These are phyloP conservation scores for Pelargonium exstipulatum DNA, from an alignment of 441 rosid genomes.

Conservation along the genomic window DNA sequence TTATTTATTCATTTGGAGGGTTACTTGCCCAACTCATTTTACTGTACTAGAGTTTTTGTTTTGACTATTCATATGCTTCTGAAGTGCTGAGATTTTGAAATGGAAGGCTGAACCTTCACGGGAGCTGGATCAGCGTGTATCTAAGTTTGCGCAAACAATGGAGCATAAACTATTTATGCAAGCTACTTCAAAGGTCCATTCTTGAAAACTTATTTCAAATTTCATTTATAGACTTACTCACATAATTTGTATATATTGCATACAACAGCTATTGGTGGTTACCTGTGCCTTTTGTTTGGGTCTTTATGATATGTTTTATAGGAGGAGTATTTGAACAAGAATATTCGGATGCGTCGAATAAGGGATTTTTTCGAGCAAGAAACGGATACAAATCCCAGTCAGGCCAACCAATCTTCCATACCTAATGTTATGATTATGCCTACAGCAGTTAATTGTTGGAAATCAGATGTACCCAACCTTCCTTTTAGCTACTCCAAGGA, in stretches of 20 bases:
- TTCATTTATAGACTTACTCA: neutral
- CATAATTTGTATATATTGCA: neutral
- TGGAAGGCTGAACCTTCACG: slow-evolving; percentile 4
- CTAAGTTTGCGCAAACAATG: slow-evolving; percentile 12
- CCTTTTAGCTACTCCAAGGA: slow-evolving; percentile 14
- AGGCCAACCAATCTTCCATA: slow-evolving; percentile 19
- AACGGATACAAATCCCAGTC: slow-evolving; percentile 16
- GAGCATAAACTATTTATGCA: slow-evolving; percentile 23
- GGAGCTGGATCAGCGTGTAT: slow-evolving; percentile 16
- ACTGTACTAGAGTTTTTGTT: neutral
- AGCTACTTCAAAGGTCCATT: slow-evolving; percentile 27
- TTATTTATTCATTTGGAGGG: neutral
- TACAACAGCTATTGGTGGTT: neutral
- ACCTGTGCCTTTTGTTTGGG: neutral
- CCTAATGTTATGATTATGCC: slow-evolving; percentile 15
- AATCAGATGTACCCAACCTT: slow-evolving; percentile 8
- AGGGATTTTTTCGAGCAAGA: slow-evolving; percentile 14
- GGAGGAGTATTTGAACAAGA: slow-evolving; percentile 31
- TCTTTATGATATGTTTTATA: slow-evolving; percentile 10
- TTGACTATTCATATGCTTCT: slow-evolving; percentile 8
- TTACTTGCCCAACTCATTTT: neutral
- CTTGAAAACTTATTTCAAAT: neutral
- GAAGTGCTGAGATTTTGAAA: slow-evolving; percentile 21
- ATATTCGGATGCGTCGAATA: slow-evolving; percentile 20
- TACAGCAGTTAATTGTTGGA: slow-evolving; percentile 17